These are phyloP conservation scores for Rhizopogon vinicolor DNA, from an alignment of 768 basidiomycete genomes.

Conservation along the genomic window DNA sequence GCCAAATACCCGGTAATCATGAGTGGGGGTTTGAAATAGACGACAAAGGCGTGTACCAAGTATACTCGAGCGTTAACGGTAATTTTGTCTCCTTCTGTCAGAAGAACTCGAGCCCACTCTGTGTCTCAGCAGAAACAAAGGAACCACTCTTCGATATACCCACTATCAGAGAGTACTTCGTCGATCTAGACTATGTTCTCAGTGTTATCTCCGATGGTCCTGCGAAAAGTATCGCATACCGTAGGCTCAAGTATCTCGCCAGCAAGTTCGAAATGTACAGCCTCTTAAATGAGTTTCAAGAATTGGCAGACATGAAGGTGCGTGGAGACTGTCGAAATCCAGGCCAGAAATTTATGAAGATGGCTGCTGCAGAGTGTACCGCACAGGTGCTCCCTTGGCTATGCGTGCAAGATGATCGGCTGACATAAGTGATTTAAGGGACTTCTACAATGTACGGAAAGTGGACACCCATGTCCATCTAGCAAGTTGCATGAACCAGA, in stretches of 20 bases:
- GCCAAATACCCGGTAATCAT: slow-evolving; percentile 64
- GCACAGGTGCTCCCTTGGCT: slow-evolving; percentile 19
- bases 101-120: background rate
- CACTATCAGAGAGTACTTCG: slow-evolving; percentile 89
- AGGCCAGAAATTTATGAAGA: background rate
- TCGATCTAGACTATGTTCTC: slow-evolving; percentile 90
- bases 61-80: slow-evolving; percentile 44
- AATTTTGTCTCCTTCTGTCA: background rate
- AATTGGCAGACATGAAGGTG: slow-evolving; percentile 96
- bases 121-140: slow-evolving; percentile 23
- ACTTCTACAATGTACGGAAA: slow-evolving; percentile 97
- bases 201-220: slow-evolving; percentile 93
- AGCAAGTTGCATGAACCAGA: slow-evolving; percentile 99
- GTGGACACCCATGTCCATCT: slow-evolving; percentile 99
- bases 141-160: slow-evolving; percentile 77
- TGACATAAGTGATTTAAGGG: slow-evolving; percentile 43
- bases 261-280: slow-evolving; percentile 94
- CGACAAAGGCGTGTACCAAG: slow-evolving; percentile 87
- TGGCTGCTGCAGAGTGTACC: slow-evolving; percentile 20
- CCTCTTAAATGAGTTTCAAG: slow-evolving; percentile 89
- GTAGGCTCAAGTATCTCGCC: slow-evolving; percentile 83
- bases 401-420: background rate
- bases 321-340: slow-evolving; percentile 12
- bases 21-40: slow-evolving; percentile 72
- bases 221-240: slow-evolving; percentile 92